Evolutionary conservation across 2,329 filamentous ascomycete genomes (phyloP), one percentile per base, ranked within the genome.

Genomic region (Sclerotinia nivalis): DNA sequence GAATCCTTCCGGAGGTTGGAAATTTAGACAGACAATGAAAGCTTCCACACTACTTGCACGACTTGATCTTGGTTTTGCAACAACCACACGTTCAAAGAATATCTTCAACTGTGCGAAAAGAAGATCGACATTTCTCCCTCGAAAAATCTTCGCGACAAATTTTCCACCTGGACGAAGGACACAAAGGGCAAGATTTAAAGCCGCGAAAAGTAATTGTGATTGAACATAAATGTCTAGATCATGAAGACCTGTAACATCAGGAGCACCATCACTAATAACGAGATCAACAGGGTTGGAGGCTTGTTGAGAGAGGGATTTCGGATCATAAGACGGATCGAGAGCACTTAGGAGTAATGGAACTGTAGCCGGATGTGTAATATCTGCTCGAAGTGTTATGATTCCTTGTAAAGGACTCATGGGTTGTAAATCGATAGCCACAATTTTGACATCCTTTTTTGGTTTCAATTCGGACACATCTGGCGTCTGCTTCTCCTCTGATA

Each of bases 221-320:
- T 99, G 96, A 25, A 99, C 92, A 81, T 99, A 99, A 75, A 98
- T 98, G 81, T 99, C 96, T 49, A 99, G 88, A 79, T 99, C 96
- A 80, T 99, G 96, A 1, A 99, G 86, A 28, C 96, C 96, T 0
- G 96, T 99, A 18, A 99, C 96, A 77, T 99, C 96, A 0, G 96
- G 96, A 0, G 96, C 96, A 67, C 96, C 96, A 76, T 99, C 96
- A 70, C 93, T 97, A 72, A 99, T 88, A 34, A 99, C 95, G 1
- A 99, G 87, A 78, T 99, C 96, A 20, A 98, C 95, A 0, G 91
- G 92, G 62, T 93, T 88, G 0, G 89, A 87, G 2, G 91, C 87
- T 74, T 88, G 79, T 58, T 85, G 72, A 79, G 83, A 76, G 74
- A 80, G 83, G 4, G 80, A 79, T 28, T 79, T 78, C 2, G 84